Base-by-base conservation (phyloP, 768 basidiomycete genomes). In the Tulasnella sp. region DNA sequence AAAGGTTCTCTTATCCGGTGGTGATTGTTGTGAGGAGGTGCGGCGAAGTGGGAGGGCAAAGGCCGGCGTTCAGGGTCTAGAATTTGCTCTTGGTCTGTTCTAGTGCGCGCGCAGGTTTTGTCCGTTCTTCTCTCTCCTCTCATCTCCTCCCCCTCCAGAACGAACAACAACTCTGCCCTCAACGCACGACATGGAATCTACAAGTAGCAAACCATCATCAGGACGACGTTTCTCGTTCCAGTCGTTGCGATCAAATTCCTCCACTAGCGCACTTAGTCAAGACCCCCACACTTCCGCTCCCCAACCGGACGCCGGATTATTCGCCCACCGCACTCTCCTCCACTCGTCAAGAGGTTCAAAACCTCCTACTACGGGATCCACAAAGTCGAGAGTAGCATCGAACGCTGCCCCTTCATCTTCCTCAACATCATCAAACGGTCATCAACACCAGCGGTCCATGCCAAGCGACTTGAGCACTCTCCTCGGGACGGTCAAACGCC, bases 281-380 rank as follows among this genome's bases (percentile, higher is more conserved):
- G 54, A 58, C 54, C 54, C 19, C 54, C 54, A 58, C 54, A 22
- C 54, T 22, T 25, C 71, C n/a, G n/a, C 42, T 12, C 49, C 71
- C 22, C 71, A 38, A 45, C 71, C 37, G 49, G 31, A 40, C 71
- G 31, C 71, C 31, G 29, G 31, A 12, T 49, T 31, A 40, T 72
- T 49, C 71, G 49, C 39, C 39, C 54, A 74, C 29, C 73, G 73
- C 52, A 74, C 45, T 37, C 73, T 74, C 34, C 64, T 52, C 37
- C 73, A 74, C 29, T 31, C 42, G 22, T 14, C 45, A 22, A 52
- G 64, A 74, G 42, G 22, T 39, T 74, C 73, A 37, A 74, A 74
- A 58, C 73, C 73, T 5, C 73, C 73, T 14, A 64, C 58, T 9
- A 2, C 58, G 11, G 31, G 37, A 1, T 7, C 73, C 6, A 17